Conservation (phyloP, 2,329 filamentous ascomycete genomes). For the Acrocalymma vagum region DNA sequence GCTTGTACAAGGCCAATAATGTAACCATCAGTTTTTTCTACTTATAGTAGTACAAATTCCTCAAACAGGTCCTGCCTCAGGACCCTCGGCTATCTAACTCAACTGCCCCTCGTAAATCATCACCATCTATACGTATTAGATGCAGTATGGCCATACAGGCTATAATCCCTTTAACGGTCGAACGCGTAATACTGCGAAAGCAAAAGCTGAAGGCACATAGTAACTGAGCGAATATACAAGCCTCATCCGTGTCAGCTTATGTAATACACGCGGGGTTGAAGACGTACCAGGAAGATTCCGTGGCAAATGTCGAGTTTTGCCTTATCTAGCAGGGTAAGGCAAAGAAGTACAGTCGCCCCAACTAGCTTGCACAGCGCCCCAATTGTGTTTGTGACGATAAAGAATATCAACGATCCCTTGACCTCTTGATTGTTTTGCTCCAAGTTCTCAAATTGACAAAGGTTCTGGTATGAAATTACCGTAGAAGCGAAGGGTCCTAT, state of each 20-base stretch:
- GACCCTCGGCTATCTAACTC: constrained; percentile 11
- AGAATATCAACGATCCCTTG: constrained; percentile 12
- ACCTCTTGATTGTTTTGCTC: constrained; percentile 9
- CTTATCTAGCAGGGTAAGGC: constrained; percentile 9
- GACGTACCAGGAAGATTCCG: constrained; percentile 12
- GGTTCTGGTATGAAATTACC: constrained; percentile 9
- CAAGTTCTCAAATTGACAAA: constrained; percentile 13
- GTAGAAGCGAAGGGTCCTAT: constrained; percentile 13
- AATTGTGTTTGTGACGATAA: constrained; percentile 15
- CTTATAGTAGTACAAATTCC: constrained; percentile 9
- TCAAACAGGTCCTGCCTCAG: constrained; percentile 9
- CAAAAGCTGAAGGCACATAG: constrained; percentile 13
- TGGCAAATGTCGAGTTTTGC: constrained; percentile 7
- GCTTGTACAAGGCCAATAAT: constrained; percentile 10
- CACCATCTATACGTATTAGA: constrained; percentile 11
- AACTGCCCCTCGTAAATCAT: constrained; percentile 11
- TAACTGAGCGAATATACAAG: constrained; percentile 12
- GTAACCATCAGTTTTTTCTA: constrained; percentile 8
- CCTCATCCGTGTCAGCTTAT: constrained; percentile 13
- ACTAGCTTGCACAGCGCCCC: constrained; percentile 8
- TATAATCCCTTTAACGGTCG: constrained; percentile 9
- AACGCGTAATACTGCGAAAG: constrained; percentile 11
- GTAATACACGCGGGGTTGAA: constrained; percentile 12
- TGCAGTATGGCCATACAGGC: constrained; percentile 8
- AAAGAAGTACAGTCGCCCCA: constrained; percentile 11